Conservation (phyloP, 2,329 filamentous ascomycete genomes). For the Aspergillus hortae region DNA sequence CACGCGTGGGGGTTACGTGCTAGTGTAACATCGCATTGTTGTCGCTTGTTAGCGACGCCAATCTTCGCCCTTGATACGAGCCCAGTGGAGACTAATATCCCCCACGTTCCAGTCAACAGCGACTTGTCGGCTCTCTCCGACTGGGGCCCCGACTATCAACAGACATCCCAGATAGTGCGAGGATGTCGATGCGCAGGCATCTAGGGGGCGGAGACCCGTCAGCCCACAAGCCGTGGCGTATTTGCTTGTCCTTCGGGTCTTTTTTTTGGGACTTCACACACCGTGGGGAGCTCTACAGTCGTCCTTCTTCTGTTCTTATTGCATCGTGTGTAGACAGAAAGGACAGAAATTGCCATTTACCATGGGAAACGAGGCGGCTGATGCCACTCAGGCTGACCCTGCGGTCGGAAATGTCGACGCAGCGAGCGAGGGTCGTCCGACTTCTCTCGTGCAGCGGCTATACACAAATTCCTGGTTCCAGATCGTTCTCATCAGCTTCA, state of each 20-base stretch:
- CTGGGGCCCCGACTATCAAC: background rate
- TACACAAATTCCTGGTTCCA: constrained; percentile 44
- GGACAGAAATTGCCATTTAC: background rate
- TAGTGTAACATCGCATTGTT: background rate
- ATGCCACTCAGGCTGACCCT: background rate
- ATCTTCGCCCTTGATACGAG: background rate
- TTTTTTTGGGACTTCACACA: too few species aligned
- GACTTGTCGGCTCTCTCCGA: background rate
- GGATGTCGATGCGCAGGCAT: too few species aligned
- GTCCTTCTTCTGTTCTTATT: too few species aligned
- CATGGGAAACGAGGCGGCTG: background rate
- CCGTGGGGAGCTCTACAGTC: too few species aligned
- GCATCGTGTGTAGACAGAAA: background rate
- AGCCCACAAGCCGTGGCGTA: too few species aligned
- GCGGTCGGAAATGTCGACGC: background rate
- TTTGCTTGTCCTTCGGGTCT: too few species aligned
- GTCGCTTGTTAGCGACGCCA: background rate
- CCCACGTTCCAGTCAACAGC: background rate
- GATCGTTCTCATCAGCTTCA: constrained; percentile 48
- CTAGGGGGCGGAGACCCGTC: too few species aligned
- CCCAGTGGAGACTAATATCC: background rate
- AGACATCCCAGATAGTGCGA: too few species aligned
- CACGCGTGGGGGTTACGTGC: constrained; percentile 1
- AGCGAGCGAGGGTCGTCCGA: background rate
- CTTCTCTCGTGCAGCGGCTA: background rate